Conservation (phyloP, 2,329 filamentous ascomycete genomes). For the Tolypocladium ovalisporum region DNA sequence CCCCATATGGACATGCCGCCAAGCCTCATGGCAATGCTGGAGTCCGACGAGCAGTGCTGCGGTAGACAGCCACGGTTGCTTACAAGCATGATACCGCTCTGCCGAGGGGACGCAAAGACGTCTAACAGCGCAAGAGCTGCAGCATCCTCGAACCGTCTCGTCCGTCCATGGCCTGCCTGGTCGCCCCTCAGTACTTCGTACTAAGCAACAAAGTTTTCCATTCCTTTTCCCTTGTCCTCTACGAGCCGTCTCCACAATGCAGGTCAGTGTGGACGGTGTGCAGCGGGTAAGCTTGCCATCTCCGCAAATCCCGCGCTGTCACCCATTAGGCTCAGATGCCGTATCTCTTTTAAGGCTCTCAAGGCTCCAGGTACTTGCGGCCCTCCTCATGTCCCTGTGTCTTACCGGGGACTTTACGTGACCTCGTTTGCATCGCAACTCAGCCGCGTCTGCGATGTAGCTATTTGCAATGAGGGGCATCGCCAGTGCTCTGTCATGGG, state of each 20-base stretch:
- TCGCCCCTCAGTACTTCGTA: too few species aligned
- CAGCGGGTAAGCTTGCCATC: neutral
- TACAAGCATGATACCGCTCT: neutral
- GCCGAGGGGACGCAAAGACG: too few species aligned
- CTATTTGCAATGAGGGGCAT: too few species aligned
- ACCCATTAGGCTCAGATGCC: too few species aligned
- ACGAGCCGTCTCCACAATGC: neutral
- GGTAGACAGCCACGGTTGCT: neutral
- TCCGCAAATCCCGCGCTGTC: too few species aligned
- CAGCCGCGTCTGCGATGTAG: too few species aligned
- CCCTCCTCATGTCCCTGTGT: too few species aligned
- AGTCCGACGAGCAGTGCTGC: neutral
- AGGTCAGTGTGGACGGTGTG: neutral
- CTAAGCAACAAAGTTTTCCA: neutral
- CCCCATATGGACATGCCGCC: neutral
- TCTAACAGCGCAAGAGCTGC: neutral
- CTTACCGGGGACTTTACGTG: too few species aligned
- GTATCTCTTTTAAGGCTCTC: too few species aligned
- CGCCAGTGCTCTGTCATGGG: too few species aligned
- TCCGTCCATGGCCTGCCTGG: neutral
- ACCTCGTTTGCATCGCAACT: too few species aligned
- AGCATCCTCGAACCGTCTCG: neutral
- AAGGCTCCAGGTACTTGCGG: too few species aligned
- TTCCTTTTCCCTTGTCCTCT: neutral
- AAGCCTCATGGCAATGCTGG: neutral